phyloP scores from a whole-genome alignment of 768 basidiomycete species.

The Sarcodon sp. region DNA sequence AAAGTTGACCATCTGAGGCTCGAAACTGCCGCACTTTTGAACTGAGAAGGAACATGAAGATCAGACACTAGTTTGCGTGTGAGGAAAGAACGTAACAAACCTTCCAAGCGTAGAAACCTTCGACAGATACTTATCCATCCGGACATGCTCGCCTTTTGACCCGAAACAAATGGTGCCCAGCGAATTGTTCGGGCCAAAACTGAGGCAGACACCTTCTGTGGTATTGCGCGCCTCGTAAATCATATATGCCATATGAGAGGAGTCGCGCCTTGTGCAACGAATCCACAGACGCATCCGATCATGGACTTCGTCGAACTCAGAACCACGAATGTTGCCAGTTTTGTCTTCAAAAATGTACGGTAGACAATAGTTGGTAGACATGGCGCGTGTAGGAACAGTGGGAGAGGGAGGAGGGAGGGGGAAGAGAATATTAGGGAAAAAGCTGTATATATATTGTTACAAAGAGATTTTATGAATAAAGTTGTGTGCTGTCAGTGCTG shows the following conservation, averaged over 20 bases:
- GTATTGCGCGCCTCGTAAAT: slow-evolving; percentile 28
- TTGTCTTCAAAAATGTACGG: slow-evolving; percentile 56
- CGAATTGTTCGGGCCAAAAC: slow-evolving; percentile 31
- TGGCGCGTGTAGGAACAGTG: slow-evolving; percentile 4
- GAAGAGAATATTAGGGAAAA: background rate
- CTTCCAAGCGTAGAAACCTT: slow-evolving; percentile 25
- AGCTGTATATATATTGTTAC: background rate
- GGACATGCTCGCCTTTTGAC: slow-evolving; percentile 16
- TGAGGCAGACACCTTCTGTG: slow-evolving; percentile 18
- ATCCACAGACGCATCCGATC: slow-evolving; percentile 41
- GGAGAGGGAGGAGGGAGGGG: background rate
- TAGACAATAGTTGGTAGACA: slow-evolving; percentile 30
- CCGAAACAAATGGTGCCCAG: slow-evolving; percentile 40
- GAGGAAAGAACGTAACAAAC: slow-evolving; percentile 17
- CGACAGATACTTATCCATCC: slow-evolving; percentile 41
- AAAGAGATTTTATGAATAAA: no score
- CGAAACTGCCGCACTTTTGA: slow-evolving; percentile 36
- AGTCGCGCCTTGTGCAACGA: slow-evolving; percentile 31
- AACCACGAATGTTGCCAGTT: slow-evolving; percentile 36
- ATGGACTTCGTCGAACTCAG: slow-evolving; percentile 52
- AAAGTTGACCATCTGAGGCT: slow-evolving; percentile 47
- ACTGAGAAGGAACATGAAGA: slow-evolving; percentile 14
- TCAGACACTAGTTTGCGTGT: slow-evolving; percentile 1
- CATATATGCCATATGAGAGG: slow-evolving; percentile 34
- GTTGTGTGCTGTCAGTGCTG: no score